A percentile compares a stretch with the other conserved stretches of the same genome.
These are phyloP conservation scores for Symbiodinium pilosum DNA, from an alignment of 73 alveolate species.

Conservation along the genomic window DNA sequence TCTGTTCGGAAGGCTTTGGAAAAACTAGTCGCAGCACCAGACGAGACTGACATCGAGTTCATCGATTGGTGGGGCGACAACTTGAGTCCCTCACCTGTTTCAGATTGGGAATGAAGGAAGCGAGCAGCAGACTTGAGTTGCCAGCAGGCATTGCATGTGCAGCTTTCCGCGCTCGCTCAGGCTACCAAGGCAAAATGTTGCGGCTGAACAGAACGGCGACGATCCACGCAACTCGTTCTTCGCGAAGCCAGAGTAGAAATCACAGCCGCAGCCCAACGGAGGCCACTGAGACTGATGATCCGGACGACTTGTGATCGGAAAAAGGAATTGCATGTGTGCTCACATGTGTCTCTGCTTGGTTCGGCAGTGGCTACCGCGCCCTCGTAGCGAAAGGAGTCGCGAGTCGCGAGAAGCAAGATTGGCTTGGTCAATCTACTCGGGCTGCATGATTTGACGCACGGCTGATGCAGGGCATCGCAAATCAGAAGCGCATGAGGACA, in stretches of 20 bases:
- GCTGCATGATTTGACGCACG: too few species aligned
- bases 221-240: not conserved
- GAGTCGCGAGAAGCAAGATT: too few species aligned
- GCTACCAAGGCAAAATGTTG: constrained; percentile 70
- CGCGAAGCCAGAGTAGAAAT: not conserved
- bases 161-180: not conserved
- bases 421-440: too few species aligned
- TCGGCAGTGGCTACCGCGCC: too few species aligned
- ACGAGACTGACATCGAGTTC: constrained; percentile 39
- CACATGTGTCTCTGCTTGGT: too few species aligned
- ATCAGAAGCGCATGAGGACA: too few species aligned
- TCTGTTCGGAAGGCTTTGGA: too few species aligned
- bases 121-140: not conserved
- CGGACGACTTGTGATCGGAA: not conserved
- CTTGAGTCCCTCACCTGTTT: constrained; percentile 8
- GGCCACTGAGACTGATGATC: not conserved
- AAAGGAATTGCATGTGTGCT: too few species aligned
- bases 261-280: not conserved
- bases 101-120: too few species aligned
- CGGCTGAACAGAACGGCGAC: constrained; percentile 28
- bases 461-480: too few species aligned
- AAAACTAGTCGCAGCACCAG: constrained; percentile 27
- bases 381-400: too few species aligned
- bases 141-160: not conserved
- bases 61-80: constrained; percentile 93